Conservation (phyloP, 108 stramenopile genomes). For the Licmophora abbreviata region DNA sequence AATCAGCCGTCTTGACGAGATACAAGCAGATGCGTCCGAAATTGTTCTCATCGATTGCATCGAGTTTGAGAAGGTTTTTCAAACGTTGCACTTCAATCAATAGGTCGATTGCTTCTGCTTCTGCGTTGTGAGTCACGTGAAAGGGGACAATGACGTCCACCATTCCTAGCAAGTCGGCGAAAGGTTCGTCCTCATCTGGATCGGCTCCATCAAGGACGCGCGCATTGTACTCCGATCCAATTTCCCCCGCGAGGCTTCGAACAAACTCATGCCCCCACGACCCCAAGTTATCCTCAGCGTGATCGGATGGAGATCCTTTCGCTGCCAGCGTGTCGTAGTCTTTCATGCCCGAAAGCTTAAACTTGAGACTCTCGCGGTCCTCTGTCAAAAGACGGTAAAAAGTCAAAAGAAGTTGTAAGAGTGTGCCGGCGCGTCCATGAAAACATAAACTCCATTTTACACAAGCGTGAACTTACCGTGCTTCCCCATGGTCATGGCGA, state of each 20-base stretch:
- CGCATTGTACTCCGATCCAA: constrained; percentile 93
- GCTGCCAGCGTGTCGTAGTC: constrained; percentile 55
- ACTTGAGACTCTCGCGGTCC: constrained; percentile 85
- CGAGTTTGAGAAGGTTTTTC: constrained; percentile 65
- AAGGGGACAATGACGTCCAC: constrained; percentile 97
- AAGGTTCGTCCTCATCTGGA: constrained; percentile 65
- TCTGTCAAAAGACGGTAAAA: constrained; percentile 18
- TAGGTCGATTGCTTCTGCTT: constrained; percentile 98
- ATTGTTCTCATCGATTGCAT: constrained; percentile 89
- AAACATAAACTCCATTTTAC: too few relatives aligned
- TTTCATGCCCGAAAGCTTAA: constrained; percentile 82
- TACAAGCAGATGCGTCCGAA: constrained; percentile 94
- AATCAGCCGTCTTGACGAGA: constrained; percentile 94
- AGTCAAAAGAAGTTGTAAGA: background rate
- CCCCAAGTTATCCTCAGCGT: constrained; percentile 77
- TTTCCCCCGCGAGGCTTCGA: constrained; percentile 92
- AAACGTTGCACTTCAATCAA: constrained; percentile 93
- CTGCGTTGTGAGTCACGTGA: constrained; percentile 95
- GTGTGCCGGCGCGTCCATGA: background rate
- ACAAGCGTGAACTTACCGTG: constrained; percentile 74
- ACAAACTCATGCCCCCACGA: constrained; percentile 99
- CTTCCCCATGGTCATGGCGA: constrained; percentile 96
- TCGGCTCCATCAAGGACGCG: constrained; percentile 65
- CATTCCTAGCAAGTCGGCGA: constrained; percentile 76
- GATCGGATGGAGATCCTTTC: constrained; percentile 29